These are phyloP conservation scores for Phascolomyces articulosus DNA, from an alignment of 371 early-diverging fungal genomes.

Conservation along the genomic window DNA sequence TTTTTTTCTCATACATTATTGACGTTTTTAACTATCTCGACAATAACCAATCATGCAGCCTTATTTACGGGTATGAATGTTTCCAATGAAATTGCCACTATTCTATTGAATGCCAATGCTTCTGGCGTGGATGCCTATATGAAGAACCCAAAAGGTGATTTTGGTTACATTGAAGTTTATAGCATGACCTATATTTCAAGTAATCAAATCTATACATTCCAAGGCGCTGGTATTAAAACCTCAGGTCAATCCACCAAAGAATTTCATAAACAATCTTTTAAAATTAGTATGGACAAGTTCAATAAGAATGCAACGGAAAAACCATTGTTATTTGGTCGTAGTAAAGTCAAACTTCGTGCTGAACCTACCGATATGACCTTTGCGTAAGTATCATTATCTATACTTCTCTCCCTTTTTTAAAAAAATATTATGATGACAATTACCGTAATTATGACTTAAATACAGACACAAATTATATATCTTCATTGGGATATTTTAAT, in stretches of 20 bases:
- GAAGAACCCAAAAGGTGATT: constrained; percentile 11
- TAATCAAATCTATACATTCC: constrained; percentile 42
- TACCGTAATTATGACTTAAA: too few species aligned
- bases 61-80: constrained; percentile 37
- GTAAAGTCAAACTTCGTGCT: constrained; percentile 49
- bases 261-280: constrained; percentile 52
- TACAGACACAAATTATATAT: too few species aligned
- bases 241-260: constrained; percentile 53
- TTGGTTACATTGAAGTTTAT: constrained; percentile 12
- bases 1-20: too few species aligned
- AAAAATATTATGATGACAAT: too few species aligned
- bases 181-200: constrained; percentile 43
- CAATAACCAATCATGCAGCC: too few species aligned
- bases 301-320: constrained; percentile 13
- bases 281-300: constrained; percentile 43
- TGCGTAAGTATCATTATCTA: constrained; percentile 20
- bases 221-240: constrained; percentile 39
- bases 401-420: neutral
- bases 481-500: too few species aligned
- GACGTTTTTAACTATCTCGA: too few species aligned
- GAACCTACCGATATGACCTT: constrained; percentile 49
- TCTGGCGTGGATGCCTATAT: constrained; percentile 15
- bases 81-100: constrained; percentile 34
- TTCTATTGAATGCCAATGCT: constrained; percentile 14
- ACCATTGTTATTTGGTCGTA: constrained; percentile 34